Evolutionary conservation across 495 filamentous ascomycete species (phyloP).

Genomic region (Talaromyces trachyspermus): DNA sequence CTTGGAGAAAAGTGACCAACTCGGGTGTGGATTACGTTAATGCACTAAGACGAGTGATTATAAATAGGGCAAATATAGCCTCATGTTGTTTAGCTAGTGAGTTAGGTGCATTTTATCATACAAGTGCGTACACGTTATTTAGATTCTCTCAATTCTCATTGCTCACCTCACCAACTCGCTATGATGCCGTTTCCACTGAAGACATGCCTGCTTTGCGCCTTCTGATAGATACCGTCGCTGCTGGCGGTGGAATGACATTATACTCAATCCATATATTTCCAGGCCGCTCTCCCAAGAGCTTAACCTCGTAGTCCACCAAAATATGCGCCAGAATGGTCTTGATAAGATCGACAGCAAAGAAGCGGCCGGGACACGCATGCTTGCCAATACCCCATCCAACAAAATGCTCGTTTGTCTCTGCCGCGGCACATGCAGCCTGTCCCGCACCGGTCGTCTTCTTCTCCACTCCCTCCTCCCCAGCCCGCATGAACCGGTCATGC

Average conservation of each 20-base stretch:
- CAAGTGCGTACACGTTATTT: no score
- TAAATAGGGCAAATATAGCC: no score
- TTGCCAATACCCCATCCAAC: constrained; percentile 47
- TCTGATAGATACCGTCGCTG: not conserved
- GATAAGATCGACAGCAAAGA: constrained; percentile 43
- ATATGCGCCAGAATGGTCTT: constrained; percentile 46
- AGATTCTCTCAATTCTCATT: no score
- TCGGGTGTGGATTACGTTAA: not conserved
- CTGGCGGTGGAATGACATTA: not conserved
- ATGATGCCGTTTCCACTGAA: not conserved
- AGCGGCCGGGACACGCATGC: constrained; percentile 45
- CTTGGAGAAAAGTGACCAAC: not conserved
- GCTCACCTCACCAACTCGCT: no score
- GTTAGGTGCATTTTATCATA: no score
- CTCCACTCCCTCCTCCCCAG: not conserved
- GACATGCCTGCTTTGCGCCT: not conserved
- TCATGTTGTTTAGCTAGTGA: no score
- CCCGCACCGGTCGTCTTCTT: not conserved
- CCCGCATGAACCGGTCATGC: not conserved
- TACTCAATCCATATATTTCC: not conserved
- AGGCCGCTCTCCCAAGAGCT: constrained; percentile 12
- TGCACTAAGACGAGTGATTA: no score
- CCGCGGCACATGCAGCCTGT: not conserved
- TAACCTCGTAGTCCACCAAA: constrained; percentile 49
- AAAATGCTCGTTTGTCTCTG: constrained; percentile 31